Conservation (phyloP, 2,329 filamentous ascomycete species). For the Colletotrichum spinosum region DNA sequence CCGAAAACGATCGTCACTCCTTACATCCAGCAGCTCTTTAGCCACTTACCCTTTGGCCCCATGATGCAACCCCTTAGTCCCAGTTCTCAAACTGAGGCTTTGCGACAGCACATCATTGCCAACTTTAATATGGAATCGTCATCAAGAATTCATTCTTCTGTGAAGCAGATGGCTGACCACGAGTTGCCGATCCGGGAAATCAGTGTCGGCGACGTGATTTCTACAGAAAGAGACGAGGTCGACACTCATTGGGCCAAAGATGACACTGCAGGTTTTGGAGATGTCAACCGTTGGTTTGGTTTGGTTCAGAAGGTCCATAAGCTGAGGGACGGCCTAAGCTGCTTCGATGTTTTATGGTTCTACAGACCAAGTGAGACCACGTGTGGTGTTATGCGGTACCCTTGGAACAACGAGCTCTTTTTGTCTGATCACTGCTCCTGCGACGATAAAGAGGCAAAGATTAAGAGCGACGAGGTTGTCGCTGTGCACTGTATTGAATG, state of each 20-base stretch:
- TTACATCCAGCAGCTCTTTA: constrained; percentile 74
- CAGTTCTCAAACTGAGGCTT: constrained; percentile 41
- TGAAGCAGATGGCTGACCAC: constrained; percentile 35
- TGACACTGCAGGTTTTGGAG: constrained; percentile 52
- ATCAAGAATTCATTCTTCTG: constrained; percentile 38
- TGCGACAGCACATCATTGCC: constrained; percentile 45
- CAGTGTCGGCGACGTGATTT: constrained; percentile 48
- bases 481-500: constrained; percentile 69
- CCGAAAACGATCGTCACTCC: constrained; percentile 75
- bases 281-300: constrained; percentile 74
- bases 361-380: constrained; percentile 79
- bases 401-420: constrained; percentile 79
- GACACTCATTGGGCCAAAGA: constrained; percentile 69
- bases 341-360: constrained; percentile 78
- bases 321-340: constrained; percentile 47
- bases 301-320: constrained; percentile 71
- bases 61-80: constrained; percentile 56
- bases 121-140: constrained; percentile 45
- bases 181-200: neutral
- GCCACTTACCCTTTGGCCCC: constrained; percentile 68
- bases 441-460: constrained; percentile 52
- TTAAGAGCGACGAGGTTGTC: constrained; percentile 67
- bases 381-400: constrained; percentile 75
- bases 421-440: constrained; percentile 83
- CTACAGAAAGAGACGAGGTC: constrained; percentile 56